phyloP scores from a whole-genome alignment of 305 asterid genomes.

The Fraxinus nigra region DNA sequence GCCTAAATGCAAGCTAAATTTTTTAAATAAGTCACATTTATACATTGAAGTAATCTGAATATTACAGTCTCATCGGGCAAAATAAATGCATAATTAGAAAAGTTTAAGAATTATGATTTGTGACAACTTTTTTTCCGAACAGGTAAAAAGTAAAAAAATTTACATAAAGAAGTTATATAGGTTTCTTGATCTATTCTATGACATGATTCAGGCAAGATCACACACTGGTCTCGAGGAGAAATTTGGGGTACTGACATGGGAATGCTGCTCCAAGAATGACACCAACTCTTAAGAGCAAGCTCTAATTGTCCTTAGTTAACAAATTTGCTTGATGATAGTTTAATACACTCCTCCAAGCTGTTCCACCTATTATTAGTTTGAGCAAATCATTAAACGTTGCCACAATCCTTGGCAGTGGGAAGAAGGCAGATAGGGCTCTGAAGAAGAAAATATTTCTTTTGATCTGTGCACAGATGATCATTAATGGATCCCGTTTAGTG shows the following conservation, averaged over 20 bases:
- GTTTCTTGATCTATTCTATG: neutral
- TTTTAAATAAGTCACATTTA: neutral
- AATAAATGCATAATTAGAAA: neutral
- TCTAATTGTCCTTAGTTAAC: neutral
- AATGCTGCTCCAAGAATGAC: neutral
- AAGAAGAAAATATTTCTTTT: neutral
- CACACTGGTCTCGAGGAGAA: neutral
- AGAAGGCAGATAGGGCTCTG: neutral
- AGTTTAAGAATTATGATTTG: neutral
- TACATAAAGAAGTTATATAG: neutral
- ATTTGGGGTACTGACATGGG: neutral
- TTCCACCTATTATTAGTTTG: neutral
- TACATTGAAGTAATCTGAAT: neutral
- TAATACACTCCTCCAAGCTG: conserved; percentile 1
- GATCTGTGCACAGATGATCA: neutral
- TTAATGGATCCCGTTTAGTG: neutral
- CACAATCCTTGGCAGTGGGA: neutral
- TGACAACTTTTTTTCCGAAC: neutral
- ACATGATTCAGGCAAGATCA: neutral
- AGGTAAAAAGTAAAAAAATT: neutral
- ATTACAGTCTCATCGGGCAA: neutral
- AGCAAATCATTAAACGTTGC: neutral
- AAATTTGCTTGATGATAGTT: neutral
- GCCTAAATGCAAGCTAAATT: neutral
- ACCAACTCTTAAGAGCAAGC: neutral